Evolutionary conservation across 2,329 filamentous ascomycete species (phyloP), one percentile per base, ranked within the genome.

Genomic region (Xylaria sp.): DNA sequence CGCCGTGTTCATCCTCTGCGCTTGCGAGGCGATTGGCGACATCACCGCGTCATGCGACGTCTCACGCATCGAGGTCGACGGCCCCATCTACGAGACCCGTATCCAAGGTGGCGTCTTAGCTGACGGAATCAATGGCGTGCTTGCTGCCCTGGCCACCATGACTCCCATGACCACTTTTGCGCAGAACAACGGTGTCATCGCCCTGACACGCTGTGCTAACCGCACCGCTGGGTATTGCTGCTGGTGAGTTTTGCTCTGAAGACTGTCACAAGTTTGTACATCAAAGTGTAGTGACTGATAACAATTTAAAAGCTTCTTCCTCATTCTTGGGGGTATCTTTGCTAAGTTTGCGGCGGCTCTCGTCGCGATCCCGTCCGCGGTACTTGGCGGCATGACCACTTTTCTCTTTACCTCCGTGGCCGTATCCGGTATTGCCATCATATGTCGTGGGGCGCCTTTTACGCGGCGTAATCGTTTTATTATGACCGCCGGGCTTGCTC

Each of bases 171-270:
- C 88, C 1, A 91, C 89, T 0, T 94, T 94, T 72, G 92, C 92
- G 0, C 92, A 94, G 77, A 95, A 95, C 81, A 94, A 95, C 76
- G 92, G 92, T 39, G 91, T 95, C 58, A 94, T 96, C 67, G 90
- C 92, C 0, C 83, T 96, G 50, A 96, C 92, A 0, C 86, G 92
- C 17, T 95, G 92, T 77, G 92, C 92, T 0, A 95, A 93, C 77
- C 87, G 92, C 61, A 91, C 89, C 53, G 93, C 92, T 5, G 93
- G 93, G 4, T 94, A 93, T 77, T 91, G 89, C 55, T 91, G 89
- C 75, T 93, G 86, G 79, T 79, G 68, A 64, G 75, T 70, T 25
- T 53, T n/a, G 15, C 5, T 10, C 9, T 3, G 6, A 29, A 7
- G 5, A 3, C 7, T n/a, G 4, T 25, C n/a, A 9, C 10, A 49